phyloP scores from a whole-genome alignment of 2,329 filamentous ascomycete species.

The Colletotrichum melonis region DNA sequence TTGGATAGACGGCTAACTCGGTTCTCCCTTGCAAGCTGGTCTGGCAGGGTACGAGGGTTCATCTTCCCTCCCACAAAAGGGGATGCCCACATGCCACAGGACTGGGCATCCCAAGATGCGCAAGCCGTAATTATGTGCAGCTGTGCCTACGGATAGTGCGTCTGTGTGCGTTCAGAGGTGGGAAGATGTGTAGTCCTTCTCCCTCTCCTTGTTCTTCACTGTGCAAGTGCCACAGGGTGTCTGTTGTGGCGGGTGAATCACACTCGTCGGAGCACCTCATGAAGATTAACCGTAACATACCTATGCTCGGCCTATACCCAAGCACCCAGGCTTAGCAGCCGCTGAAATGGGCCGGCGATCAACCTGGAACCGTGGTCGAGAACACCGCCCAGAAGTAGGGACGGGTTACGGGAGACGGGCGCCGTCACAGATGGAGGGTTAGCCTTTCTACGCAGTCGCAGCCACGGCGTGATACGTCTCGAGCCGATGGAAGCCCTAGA shows the following conservation, averaged over 20 bases:
- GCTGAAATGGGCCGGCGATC: too few species aligned
- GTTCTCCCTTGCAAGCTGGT: constrained; percentile 12
- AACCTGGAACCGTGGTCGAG: background rate
- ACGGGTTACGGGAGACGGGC: background rate
- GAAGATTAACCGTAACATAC: too few species aligned
- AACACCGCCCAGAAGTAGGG: background rate
- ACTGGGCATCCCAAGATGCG: constrained; percentile 6
- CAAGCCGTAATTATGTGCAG: background rate
- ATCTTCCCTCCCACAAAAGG: background rate
- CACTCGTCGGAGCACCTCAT: too few species aligned
- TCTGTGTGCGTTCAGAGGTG: too few species aligned
- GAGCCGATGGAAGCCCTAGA: constrained; percentile 3
- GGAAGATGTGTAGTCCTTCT: too few species aligned
- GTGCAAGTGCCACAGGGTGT: too few species aligned
- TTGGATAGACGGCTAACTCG: constrained; percentile 16
- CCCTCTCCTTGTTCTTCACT: too few species aligned
- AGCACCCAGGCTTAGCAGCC: too few species aligned
- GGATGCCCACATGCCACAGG: constrained; percentile 1
- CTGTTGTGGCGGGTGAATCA: too few species aligned
- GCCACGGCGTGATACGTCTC: constrained; percentile 29
- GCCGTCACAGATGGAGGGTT: background rate
- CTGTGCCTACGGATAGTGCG: background rate
- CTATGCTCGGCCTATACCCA: too few species aligned
- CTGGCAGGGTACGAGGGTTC: constrained; percentile 3
- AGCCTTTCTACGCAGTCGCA: background rate